Evolutionary conservation across 257 asterid species (phyloP), one percentile per base, ranked within the genome.

Genomic region (Rauvolfia tetraphylla): DNA sequence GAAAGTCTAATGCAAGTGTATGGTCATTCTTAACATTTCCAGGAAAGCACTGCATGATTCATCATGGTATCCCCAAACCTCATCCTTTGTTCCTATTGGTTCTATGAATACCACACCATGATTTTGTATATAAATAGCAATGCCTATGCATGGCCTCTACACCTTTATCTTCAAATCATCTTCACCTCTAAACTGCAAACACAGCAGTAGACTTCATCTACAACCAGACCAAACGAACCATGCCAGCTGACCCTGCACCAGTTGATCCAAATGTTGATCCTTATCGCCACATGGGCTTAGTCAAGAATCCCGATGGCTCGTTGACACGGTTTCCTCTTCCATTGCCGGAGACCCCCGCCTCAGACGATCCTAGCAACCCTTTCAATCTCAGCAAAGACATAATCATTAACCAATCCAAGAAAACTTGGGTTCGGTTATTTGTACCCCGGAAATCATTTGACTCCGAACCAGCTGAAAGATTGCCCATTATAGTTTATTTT

Each of bases 401-500:
- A 42, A 41, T 81, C 18, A 72, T 89, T 36, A 83, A 87, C 63
- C 36, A 39, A 44, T 22, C 62, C 0, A 86, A 53, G 17, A 68
- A 53, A 12, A 87, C 83, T 1, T 82, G 76, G 76, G 87, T 81
- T 10, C 88, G 92, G 0, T 4, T 89, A 0, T 73, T 71, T 51
- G 44, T 84, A 0, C 88, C 90, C 31, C 74, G 74, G 7, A 18
- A 54, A 27, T 41, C 51, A 58, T 20, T 63, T 44, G 56, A 27
- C 65, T 67, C 76, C 11, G 53, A 27, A 1, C 20, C 68, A 3
- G 5, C 54, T 0, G 3, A 49, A 44, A 84, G 81, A 66, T 71
- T 87, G 23, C 91, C 93, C 0, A 79, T 87, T 36, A 17, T 90
- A 0, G 77, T 85, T 25, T 87, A 84, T 82, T 76, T 53, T 46